Evolutionary conservation across 2,329 filamentous ascomycete genomes (phyloP).

Genomic region (Colletotrichum echinochloae): DNA sequence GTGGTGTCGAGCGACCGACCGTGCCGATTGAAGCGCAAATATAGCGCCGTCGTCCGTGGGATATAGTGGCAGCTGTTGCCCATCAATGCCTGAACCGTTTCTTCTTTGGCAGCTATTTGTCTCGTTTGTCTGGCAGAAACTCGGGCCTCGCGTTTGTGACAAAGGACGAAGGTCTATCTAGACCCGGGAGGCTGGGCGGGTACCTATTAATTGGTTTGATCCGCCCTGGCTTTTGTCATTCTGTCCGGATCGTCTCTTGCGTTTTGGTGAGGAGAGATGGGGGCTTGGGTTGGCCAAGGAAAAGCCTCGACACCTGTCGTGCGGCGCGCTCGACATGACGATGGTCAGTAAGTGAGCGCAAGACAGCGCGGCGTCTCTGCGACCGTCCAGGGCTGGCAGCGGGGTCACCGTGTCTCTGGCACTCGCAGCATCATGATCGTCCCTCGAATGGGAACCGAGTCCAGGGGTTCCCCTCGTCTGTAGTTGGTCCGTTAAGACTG

Average conservation of each 20-base stretch:
- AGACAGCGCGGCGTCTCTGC: constrained; percentile 13
- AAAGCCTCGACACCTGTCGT: not conserved
- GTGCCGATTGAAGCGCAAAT: constrained; percentile 17
- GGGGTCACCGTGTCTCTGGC: constrained; percentile 27
- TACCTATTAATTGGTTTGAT: too few species aligned
- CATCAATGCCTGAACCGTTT: constrained; percentile 2
- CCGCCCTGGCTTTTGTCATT: not conserved
- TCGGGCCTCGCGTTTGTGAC: constrained; percentile 30
- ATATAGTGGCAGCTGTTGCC: constrained; percentile 16
- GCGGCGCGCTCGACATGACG: not conserved
- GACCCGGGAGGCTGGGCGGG: not conserved
- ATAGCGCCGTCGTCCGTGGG: constrained; percentile 32
- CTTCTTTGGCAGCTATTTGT: constrained; percentile 15
- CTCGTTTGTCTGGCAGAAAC: constrained; percentile 19
- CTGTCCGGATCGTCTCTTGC: not conserved
- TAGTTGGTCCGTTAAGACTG: constrained; percentile 15
- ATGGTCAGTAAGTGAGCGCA: constrained; percentile 10
- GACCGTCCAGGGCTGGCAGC: constrained; percentile 17
- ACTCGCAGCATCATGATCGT: constrained; percentile 32
- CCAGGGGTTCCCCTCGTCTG: constrained; percentile 39
- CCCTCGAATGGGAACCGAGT: constrained; percentile 27
- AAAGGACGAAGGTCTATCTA: constrained; percentile 7
- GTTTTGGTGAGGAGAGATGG: not conserved
- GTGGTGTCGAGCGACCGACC: constrained; percentile 18
- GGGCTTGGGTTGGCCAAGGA: not conserved